Conservation (phyloP, 495 filamentous ascomycete genomes). For the Usnea hakonensis region DNA sequence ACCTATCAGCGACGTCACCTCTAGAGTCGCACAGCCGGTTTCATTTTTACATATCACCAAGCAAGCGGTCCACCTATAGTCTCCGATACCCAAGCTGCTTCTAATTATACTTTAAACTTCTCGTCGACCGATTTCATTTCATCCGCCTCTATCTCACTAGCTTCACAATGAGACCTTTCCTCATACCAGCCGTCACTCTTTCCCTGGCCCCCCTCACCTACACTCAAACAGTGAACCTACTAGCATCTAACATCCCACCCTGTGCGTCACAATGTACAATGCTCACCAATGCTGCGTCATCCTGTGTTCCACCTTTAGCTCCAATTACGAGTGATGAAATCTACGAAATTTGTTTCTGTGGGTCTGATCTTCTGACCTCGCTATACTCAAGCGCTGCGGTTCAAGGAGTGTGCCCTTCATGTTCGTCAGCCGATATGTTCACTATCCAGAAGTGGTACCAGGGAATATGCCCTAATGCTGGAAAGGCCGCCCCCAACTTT, state of each 20-base stretch:
- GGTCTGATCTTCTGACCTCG: slow-evolving; percentile 35
- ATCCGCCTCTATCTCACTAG: too few relatives aligned
- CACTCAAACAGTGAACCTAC: slow-evolving; percentile 24
- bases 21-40: too few relatives aligned
- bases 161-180: slow-evolving; percentile 17
- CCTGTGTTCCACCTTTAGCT: too few relatives aligned
- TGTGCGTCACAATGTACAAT: slow-evolving; percentile 43
- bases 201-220: slow-evolving; percentile 37
- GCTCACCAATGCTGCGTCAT: slow-evolving; percentile 39
- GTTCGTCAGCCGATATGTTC: slow-evolving; percentile 17
- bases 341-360: slow-evolving; percentile 51
- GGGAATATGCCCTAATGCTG: slow-evolving; percentile 29
- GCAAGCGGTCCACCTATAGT: too few relatives aligned
- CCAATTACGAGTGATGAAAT: slow-evolving; percentile 27
- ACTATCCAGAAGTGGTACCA: slow-evolving; percentile 45
- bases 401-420: slow-evolving; percentile 15
- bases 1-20: too few relatives aligned
- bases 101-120: too few relatives aligned
- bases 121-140: too few relatives aligned
- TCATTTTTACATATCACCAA: too few relatives aligned
- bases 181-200: slow-evolving; percentile 22
- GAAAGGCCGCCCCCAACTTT: slow-evolving; percentile 26
- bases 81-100: too few relatives aligned
- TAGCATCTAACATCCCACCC: slow-evolving; percentile 38
- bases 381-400: slow-evolving; percentile 32